A percentile compares a stretch with the other conserved stretches of the same genome.
phyloP scores from a whole-genome alignment of 768 basidiomycete species.

The Pulveroboletus sp. region DNA sequence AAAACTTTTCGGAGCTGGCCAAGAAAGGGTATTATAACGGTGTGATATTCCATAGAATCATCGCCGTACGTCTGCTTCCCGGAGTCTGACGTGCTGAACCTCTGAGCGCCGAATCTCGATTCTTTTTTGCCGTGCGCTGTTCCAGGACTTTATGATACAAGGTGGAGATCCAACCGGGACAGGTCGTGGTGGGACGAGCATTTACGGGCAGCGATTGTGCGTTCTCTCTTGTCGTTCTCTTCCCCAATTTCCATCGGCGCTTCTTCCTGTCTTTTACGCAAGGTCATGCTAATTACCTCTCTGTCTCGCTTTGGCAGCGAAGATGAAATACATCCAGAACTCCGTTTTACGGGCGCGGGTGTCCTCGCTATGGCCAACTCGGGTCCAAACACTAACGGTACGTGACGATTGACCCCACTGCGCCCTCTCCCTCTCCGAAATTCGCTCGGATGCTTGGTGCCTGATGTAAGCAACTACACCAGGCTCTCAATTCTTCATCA shows the following conservation, averaged over 20 bases:
- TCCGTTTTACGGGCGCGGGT: constrained; percentile 93
- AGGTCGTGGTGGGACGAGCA: constrained; percentile 85
- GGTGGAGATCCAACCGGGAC: constrained; percentile 95
- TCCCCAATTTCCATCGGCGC: too few relatives aligned
- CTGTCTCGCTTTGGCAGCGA: constrained; percentile 45
- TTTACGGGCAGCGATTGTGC: constrained; percentile 85
- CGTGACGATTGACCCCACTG: constrained; percentile 1
- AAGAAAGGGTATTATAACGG: constrained; percentile 91
- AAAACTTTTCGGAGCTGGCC: constrained; percentile 91
- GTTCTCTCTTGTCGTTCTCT: constrained; percentile 20
- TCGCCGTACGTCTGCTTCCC: constrained; percentile 52
- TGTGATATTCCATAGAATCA: constrained; percentile 86
- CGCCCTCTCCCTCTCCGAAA: not conserved
- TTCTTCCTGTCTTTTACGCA: too few relatives aligned
- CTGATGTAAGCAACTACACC: constrained; percentile 18
- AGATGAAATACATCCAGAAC: constrained; percentile 87
- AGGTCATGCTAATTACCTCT: not conserved
- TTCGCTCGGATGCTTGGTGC: too few relatives aligned
- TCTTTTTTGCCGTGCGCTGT: too few relatives aligned
- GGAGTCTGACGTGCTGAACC: not conserved
- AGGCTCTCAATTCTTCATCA: constrained; percentile 96
- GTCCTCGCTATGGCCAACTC: constrained; percentile 98
- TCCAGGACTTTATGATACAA: constrained; percentile 97
- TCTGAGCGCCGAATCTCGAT: too few relatives aligned
- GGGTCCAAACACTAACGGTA: constrained; percentile 87